Evolutionary conservation across 2,329 filamentous ascomycete genomes (phyloP), one percentile per base, ranked within the genome.

Genomic region (Venturia effusa): DNA sequence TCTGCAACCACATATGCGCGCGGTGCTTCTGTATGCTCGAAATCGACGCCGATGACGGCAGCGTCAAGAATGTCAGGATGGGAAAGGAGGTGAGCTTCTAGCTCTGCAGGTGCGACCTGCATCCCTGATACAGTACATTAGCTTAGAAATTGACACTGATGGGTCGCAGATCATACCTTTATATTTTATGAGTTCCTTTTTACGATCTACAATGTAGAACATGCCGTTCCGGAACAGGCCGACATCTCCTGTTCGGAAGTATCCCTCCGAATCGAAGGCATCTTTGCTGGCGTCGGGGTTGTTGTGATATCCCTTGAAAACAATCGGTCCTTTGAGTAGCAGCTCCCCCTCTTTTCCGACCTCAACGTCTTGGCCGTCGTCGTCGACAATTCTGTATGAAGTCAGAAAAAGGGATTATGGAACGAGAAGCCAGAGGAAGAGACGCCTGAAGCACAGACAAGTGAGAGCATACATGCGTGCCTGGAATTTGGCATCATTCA

Each of bases 41-140:
- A 71, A 32, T 70, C 68, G 3, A 78, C 71, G 5, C 77, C 78
- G 51, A 81, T 78, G 27, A 81, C 79, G 10, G 77, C 77, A 0
- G 76, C 78, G 67, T 81, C 79, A 1, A 71, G 66, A 4, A 81
- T 72, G 2, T 70, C 66, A 1, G 72, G 70, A 65, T 81, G 76
- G 8, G 70, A 71, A 1, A 80, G 63, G 0, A 81, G 69, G 39
- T 78, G 60, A 1, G 73, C 77, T 69, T 81, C 79, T 1, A 81
- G 70, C 64, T 81, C 79, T 0, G 78, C 78, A 0, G 79, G 79
- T 11, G 79, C 76, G 19, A 81, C 77, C 69, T 81, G 78, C 40
- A 79, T 70, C 1, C 79, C 79, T 67, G 80, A 10, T 0, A 19
- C 19, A 32, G 6, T 32, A 19, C 51, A 22, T 57, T 22, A 57